Evolutionary conservation across 768 basidiomycete genomes (phyloP).

Genomic region (Boletus rubropictus): DNA sequence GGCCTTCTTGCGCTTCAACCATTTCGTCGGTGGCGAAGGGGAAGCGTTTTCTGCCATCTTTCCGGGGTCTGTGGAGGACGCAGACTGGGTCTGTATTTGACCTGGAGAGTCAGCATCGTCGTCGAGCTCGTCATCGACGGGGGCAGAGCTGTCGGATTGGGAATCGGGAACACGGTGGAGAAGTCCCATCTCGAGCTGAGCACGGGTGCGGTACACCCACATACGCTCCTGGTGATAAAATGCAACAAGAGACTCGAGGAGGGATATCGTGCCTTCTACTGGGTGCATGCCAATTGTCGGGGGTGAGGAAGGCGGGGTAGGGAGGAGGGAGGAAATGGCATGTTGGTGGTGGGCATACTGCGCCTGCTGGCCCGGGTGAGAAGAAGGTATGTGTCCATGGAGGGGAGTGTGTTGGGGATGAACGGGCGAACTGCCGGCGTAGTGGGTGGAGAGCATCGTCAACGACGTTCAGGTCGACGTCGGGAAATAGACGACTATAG

Average conservation of each 20-base stretch:
- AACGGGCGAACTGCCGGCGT: slow-evolving; percentile 13
- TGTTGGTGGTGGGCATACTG: slow-evolving; percentile 22
- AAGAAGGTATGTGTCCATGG: slow-evolving; percentile 23
- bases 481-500: not conserved
- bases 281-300: slow-evolving; percentile 29
- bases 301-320: slow-evolving; percentile 32
- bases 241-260: slow-evolving; percentile 58
- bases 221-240: slow-evolving; percentile 68
- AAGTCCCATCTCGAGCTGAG: slow-evolving; percentile 48
- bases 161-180: slow-evolving; percentile 15
- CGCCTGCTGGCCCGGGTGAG: slow-evolving; percentile 18
- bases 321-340: slow-evolving; percentile 30
- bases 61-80: slow-evolving; percentile 17
- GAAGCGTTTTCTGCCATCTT: slow-evolving; percentile 31
- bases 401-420: slow-evolving; percentile 26
- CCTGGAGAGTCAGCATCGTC: slow-evolving; percentile 20
- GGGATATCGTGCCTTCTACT: slow-evolving; percentile 45
- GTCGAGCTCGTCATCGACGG: slow-evolving; percentile 11
- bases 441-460: slow-evolving; percentile 69
- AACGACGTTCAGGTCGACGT: slow-evolving; percentile 1
- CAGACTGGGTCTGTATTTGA: slow-evolving; percentile 11
- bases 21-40: slow-evolving; percentile 31
- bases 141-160: slow-evolving; percentile 1
- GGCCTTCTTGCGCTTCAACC: slow-evolving; percentile 55
- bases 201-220: slow-evolving; percentile 66